Conservation (phyloP, 176 grass and related monocot genomes). For the Triticum dicoccoides region DNA sequence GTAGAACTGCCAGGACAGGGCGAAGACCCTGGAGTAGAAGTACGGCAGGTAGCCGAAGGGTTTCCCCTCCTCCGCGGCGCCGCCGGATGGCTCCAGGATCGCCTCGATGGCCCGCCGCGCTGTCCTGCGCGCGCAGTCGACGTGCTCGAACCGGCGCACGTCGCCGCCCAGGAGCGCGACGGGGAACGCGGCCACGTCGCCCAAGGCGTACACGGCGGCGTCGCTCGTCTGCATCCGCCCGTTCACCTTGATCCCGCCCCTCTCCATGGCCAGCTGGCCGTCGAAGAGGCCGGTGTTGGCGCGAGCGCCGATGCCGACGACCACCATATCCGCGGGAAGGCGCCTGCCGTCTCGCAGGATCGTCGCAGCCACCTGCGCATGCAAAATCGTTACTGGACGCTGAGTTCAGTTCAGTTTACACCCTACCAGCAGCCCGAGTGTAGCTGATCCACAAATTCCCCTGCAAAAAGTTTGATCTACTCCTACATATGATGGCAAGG, state of each 20-base stretch:
- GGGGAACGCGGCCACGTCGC: constrained; percentile 80
- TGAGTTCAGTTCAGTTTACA: neutral
- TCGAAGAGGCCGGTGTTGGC: constrained; percentile 61
- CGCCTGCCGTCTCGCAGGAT: constrained; percentile 58
- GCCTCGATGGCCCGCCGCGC: constrained; percentile 67
- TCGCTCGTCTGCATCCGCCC: constrained; percentile 76
- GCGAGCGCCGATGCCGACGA: constrained; percentile 84
- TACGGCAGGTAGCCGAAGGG: constrained; percentile 68
- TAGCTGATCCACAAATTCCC: neutral
- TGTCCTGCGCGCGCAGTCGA: constrained; percentile 79
- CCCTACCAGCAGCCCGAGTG: neutral
- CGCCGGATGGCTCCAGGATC: constrained; percentile 37
- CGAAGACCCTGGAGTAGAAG: constrained; percentile 90
- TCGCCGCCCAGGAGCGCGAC: constrained; percentile 55
- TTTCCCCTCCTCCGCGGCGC: constrained; percentile 11
- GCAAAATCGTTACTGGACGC: neutral
- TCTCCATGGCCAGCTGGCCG: constrained; percentile 54
- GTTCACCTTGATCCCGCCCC: constrained; percentile 88
- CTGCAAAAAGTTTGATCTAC: neutral
- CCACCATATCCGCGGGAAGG: constrained; percentile 66
- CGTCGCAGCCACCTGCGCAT: constrained; percentile 56
- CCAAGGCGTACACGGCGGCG: constrained; percentile 76
- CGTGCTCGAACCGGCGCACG: constrained; percentile 72
- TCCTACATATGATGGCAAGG: neutral
- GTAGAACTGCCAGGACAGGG: constrained; percentile 88